Evolutionary conservation across 345 rosid genomes (phyloP).

Genomic region (Erucastrum elatum): DNA sequence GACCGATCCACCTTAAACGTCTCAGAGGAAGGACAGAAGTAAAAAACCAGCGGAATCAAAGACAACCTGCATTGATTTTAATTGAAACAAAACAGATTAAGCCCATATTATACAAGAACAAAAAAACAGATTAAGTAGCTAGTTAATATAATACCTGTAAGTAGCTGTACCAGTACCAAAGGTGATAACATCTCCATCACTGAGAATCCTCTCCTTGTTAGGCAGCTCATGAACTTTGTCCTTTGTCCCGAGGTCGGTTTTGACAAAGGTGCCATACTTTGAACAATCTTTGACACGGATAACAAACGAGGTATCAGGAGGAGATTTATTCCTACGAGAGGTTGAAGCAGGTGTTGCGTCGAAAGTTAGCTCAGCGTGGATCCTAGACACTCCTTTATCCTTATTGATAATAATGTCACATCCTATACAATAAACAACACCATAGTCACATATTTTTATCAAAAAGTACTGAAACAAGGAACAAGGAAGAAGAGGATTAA

Average conservation of each 20-base stretch:
- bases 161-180: conserved; percentile 88
- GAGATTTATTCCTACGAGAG: conserved; percentile 32
- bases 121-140: not conserved
- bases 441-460: not conserved
- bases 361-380: conserved; percentile 77
- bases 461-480: not conserved
- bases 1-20: conserved; percentile 41
- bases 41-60: conserved; percentile 57
- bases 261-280: conserved; percentile 84
- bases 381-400: conserved; percentile 87
- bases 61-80: conserved; percentile 58
- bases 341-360: conserved; percentile 49
- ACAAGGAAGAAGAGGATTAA: not conserved
- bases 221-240: conserved; percentile 69
- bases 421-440: conserved; percentile 44
- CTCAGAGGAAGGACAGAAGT: conserved; percentile 46
- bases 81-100: not conserved
- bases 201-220: conserved; percentile 55
- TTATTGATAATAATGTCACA: conserved; percentile 76
- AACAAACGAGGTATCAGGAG: conserved; percentile 36
- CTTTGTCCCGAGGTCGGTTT: conserved; percentile 44
- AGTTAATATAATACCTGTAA: conserved; percentile 53
- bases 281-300: conserved; percentile 75
- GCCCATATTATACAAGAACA: not conserved
- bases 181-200: conserved; percentile 67